Percentiles rank a stretch among this genome's conserved stretches.
phyloP scores from a whole-genome alignment of 2,329 filamentous ascomycete species.

The Aspergillus alliaceus region DNA sequence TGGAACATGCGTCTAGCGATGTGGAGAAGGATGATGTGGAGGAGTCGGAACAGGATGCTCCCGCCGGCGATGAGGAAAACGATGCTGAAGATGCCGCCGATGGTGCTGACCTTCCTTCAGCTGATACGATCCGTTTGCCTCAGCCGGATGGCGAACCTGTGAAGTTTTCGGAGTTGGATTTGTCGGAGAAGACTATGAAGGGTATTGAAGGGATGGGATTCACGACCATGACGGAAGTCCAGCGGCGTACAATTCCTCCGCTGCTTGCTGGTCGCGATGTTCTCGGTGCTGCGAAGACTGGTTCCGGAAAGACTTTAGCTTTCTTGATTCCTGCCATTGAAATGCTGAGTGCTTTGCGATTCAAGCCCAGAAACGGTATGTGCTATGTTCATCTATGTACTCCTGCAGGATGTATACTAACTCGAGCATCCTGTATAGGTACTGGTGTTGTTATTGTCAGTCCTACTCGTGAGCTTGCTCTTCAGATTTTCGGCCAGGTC shows the following conservation, averaged over 20 bases:
- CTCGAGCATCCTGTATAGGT: conserved; percentile 36
- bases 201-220: conserved; percentile 92
- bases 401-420: conserved; percentile 6
- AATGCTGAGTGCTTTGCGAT: conserved; percentile 84
- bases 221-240: conserved; percentile 93
- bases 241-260: conserved; percentile 81
- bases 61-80: conserved; percentile 29
- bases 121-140: conserved; percentile 55
- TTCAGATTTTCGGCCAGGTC: conserved; percentile 95
- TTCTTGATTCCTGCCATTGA: conserved; percentile 94
- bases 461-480: conserved; percentile 86
- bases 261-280: conserved; percentile 88
- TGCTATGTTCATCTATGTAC: neutral
- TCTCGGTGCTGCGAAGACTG: conserved; percentile 92
- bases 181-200: conserved; percentile 85
- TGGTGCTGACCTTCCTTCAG: conserved; percentile 53
- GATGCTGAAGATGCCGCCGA: conserved; percentile 26
- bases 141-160: conserved; percentile 60
- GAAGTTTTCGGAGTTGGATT: conserved; percentile 76
- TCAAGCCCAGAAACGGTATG: conserved; percentile 85
- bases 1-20: conserved; percentile 36
- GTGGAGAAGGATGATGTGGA: conserved; percentile 32
- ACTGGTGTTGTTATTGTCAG: conserved; percentile 91
- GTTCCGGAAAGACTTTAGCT: conserved; percentile 90
- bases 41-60: conserved; percentile 34